Percentiles rank a stretch among this genome's conserved stretches.
These are phyloP conservation scores for Talaromyces funiculosus DNA, from an alignment of 2,329 filamentous ascomycete genomes.

Conservation along the genomic window DNA sequence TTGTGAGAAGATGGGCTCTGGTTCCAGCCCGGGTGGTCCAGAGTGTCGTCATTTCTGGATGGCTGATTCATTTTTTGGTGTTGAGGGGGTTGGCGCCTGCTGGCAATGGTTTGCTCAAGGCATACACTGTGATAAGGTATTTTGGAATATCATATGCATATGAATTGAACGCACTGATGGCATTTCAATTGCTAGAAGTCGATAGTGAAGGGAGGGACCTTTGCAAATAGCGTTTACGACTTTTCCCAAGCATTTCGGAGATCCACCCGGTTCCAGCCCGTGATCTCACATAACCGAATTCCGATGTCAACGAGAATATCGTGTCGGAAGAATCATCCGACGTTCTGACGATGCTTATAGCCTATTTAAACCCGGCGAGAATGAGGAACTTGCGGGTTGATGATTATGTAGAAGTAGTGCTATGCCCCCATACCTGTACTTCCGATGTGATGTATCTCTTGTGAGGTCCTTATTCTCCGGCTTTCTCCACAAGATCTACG, in stretches of 20 bases:
- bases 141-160: not conserved
- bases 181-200: not conserved
- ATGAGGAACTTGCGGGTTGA: not conserved
- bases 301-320: not conserved
- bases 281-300: not conserved
- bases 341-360: no score
- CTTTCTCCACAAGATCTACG: not conserved
- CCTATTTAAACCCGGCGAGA: not conserved
- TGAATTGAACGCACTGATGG: not conserved
- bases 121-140: not conserved
- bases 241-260: not conserved
- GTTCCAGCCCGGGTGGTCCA: constrained; percentile 52
- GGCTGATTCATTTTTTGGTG: constrained; percentile 57
- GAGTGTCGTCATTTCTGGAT: constrained; percentile 54
- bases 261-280: constrained; percentile 11
- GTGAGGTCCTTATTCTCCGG: not conserved
- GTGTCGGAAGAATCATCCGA: not conserved
- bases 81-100: not conserved
- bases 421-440: not conserved
- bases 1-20: constrained; percentile 56
- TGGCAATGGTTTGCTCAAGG: not conserved
- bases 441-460: not conserved
- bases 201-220: not conserved
- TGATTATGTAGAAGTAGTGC: not conserved
- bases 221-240: not conserved